These are phyloP conservation scores for Marvania coccoides DNA, from an alignment of 139 green algal species.

Conservation along the genomic window DNA sequence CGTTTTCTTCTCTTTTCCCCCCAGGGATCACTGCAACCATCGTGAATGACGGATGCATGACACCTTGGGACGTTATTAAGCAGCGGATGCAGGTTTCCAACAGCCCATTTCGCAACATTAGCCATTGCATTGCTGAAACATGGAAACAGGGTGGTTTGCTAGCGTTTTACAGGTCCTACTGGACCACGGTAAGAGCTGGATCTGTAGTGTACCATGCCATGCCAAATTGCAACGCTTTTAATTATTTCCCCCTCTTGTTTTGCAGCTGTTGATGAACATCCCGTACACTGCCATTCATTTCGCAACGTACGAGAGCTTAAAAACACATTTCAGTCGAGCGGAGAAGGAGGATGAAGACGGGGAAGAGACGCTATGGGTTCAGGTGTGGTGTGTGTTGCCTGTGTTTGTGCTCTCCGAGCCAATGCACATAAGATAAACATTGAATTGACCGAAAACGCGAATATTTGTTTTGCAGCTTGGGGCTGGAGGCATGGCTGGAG, in stretches of 20 bases:
- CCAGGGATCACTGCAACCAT: constrained; percentile 76
- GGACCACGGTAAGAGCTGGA: constrained; percentile 49
- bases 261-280: constrained; percentile 92
- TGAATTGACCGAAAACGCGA: no score
- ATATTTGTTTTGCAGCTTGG: constrained; percentile 49
- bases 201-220: no score
- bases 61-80: constrained; percentile 82
- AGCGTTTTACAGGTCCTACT: constrained; percentile 86
- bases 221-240: background rate
- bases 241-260: background rate
- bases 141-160: constrained; percentile 59
- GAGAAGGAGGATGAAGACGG: background rate
- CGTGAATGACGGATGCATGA: constrained; percentile 81
- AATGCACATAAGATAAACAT: no score
- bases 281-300: constrained; percentile 94
- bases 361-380: background rate
- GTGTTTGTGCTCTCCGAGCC: background rate
- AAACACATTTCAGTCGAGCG: constrained; percentile 52
- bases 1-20: background rate
- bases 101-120: constrained; percentile 49
- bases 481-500: constrained; percentile 70
- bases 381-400: background rate
- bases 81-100: constrained; percentile 79
- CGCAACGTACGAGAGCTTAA: constrained; percentile 81
- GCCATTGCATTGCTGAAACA: constrained; percentile 58